Evolutionary conservation across 164 flowering plant species (phyloP).

Genomic region (Akebia trifoliata): DNA sequence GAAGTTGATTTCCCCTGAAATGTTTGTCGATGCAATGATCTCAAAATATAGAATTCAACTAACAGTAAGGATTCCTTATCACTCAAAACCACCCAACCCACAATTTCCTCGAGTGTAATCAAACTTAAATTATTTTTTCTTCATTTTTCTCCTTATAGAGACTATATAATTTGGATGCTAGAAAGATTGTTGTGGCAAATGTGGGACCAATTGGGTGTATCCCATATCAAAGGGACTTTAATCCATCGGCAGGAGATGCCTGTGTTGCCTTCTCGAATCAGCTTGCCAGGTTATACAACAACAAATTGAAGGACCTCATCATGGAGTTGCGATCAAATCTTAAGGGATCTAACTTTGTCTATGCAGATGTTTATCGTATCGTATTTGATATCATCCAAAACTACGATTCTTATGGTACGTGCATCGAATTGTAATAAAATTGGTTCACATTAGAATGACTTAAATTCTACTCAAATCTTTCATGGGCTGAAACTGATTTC

Average conservation of each 20-base stretch:
- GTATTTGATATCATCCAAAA: slow-evolving; percentile 43
- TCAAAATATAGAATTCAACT: slow-evolving; percentile 54
- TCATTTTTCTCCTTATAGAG: slow-evolving; percentile 34
- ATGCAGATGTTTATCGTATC: slow-evolving; percentile 48
- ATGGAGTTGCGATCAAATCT: slow-evolving; percentile 32
- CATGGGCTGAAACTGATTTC: background rate
- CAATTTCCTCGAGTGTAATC: too few species aligned
- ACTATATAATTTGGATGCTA: slow-evolving; percentile 51
- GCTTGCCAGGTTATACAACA: slow-evolving; percentile 43
- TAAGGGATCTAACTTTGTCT: slow-evolving; percentile 36
- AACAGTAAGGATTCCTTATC: slow-evolving; percentile 33
- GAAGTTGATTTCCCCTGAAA: slow-evolving; percentile 36
- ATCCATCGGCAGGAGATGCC: slow-evolving; percentile 32
- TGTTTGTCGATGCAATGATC: slow-evolving; percentile 46
- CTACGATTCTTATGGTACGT: slow-evolving; percentile 44
- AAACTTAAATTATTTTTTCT: background rate
- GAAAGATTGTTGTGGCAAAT: slow-evolving; percentile 47
- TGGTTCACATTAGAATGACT: too few species aligned
- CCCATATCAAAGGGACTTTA: slow-evolving; percentile 50
- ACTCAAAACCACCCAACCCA: background rate
- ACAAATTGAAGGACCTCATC: slow-evolving; percentile 33
- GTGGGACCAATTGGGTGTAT: slow-evolving; percentile 78
- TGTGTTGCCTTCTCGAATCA: slow-evolving; percentile 46
- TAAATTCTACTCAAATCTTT: too few species aligned
- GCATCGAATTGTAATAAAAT: too few species aligned